These are phyloP conservation scores for Aspergillus terreus DNA, from an alignment of 2,329 filamentous ascomycete genomes.

Conservation along the genomic window DNA sequence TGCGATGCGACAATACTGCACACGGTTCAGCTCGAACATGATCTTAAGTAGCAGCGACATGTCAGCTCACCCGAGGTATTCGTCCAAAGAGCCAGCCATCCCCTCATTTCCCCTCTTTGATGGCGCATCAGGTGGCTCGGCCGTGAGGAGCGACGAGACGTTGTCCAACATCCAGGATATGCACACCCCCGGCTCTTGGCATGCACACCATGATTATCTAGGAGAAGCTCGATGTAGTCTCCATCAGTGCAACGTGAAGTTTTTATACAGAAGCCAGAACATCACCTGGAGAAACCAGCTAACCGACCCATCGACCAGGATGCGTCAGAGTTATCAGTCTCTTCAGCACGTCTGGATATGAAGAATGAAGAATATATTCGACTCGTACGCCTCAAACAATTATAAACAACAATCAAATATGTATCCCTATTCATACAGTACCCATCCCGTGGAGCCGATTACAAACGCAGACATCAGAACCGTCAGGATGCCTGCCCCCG, in stretches of 20 bases:
- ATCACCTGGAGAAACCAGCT: too few relatives aligned
- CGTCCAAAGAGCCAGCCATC: neutral
- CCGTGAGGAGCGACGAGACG: neutral
- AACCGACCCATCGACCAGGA: too few relatives aligned
- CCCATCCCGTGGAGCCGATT: conserved; percentile 35
- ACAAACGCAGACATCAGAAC: conserved; percentile 32
- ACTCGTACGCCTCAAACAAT: too few relatives aligned
- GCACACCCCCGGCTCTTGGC: neutral
- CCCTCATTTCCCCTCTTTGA: conserved; percentile 1
- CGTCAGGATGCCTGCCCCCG: conserved; percentile 43
- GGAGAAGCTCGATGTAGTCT: too few relatives aligned
- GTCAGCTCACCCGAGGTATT: neutral
- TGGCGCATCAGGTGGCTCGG: neutral
- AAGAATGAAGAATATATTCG: too few relatives aligned
- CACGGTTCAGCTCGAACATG: neutral
- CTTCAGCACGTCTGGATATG: too few relatives aligned
- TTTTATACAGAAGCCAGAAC: too few relatives aligned
- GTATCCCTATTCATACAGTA: conserved; percentile 26
- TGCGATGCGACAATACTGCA: neutral
- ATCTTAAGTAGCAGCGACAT: neutral
- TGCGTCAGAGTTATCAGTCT: too few relatives aligned
- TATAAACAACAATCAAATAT: neutral
- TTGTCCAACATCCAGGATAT: neutral
- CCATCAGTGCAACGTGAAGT: too few relatives aligned
- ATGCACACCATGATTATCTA: too few relatives aligned